Evolutionary conservation across 73 alveolate genomes (phyloP).

Genomic region (Symbiodinium natans): DNA sequence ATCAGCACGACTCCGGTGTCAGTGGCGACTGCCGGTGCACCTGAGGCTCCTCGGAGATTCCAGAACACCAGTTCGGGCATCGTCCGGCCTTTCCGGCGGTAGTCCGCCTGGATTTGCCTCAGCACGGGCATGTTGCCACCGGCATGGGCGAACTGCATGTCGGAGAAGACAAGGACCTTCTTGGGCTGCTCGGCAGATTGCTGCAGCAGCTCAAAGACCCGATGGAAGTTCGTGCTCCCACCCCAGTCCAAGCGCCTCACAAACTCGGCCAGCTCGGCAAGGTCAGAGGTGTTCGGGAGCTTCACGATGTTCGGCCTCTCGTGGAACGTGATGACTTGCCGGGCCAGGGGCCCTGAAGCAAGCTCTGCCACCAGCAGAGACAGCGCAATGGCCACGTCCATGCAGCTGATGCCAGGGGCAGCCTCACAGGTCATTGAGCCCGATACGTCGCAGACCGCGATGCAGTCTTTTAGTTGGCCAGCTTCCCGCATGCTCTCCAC

Average conservation of each 20-base stretch:
- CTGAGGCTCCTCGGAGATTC: background rate
- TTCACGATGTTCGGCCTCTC: background rate
- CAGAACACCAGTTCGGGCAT: slow-evolving; percentile 64
- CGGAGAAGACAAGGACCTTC: slow-evolving; percentile 51
- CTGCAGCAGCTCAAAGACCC: slow-evolving; percentile 28
- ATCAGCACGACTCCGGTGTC: slow-evolving; percentile 38
- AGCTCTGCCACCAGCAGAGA: slow-evolving; percentile 39
- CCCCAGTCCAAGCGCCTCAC: slow-evolving; percentile 33
- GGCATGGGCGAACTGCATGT: slow-evolving; percentile 44
- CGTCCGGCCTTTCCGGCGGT: background rate
- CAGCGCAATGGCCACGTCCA: slow-evolving; percentile 59
- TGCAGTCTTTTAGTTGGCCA: slow-evolving; percentile 18
- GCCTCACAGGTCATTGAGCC: slow-evolving; percentile 31
- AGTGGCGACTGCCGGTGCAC: slow-evolving; percentile 61
- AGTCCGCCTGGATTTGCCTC: background rate
- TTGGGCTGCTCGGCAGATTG: background rate
- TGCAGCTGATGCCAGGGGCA: background rate
- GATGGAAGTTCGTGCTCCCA: slow-evolving; percentile 45
- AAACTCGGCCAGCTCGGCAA: background rate
- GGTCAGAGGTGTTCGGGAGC: slow-evolving; percentile 28
- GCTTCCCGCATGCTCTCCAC: slow-evolving; percentile 6
- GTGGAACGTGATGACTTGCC: slow-evolving; percentile 30
- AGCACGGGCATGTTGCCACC: slow-evolving; percentile 35
- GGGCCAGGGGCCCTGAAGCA: slow-evolving; percentile 28
- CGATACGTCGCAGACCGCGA: slow-evolving; percentile 68